Conservation (phyloP, 441 rosid species). For the Populus tomentosa region DNA sequence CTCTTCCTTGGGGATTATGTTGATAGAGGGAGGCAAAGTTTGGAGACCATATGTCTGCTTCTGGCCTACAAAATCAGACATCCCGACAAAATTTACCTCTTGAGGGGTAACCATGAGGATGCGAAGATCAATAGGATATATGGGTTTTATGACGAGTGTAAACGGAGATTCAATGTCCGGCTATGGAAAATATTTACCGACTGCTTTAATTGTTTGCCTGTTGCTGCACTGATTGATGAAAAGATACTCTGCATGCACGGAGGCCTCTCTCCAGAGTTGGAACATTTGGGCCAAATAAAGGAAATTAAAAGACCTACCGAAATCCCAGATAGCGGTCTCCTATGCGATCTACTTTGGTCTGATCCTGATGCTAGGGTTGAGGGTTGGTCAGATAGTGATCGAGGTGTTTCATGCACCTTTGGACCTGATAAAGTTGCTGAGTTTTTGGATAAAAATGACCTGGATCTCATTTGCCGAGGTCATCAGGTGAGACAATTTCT, state of each 20-base stretch:
- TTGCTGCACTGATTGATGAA: slow-evolving; percentile 83
- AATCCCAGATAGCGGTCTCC: slow-evolving; percentile 89
- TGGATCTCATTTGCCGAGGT: slow-evolving; percentile 93
- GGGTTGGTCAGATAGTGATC: slow-evolving; percentile 90
- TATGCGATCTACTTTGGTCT: slow-evolving; percentile 98
- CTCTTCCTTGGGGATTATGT: slow-evolving; percentile 96
- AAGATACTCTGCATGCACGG: slow-evolving; percentile 99
- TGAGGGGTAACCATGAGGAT: slow-evolving; percentile 99
- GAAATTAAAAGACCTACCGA: slow-evolving; percentile 82
- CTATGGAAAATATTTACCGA: slow-evolving; percentile 96
- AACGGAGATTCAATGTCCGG: slow-evolving; percentile 89
- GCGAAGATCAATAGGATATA: slow-evolving; percentile 93
- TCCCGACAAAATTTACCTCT: slow-evolving; percentile 60
- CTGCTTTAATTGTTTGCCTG: slow-evolving; percentile 92
- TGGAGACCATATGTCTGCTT: slow-evolving; percentile 95
- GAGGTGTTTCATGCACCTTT: slow-evolving; percentile 93
- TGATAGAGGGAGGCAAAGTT: slow-evolving; percentile 93
- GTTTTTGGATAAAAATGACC: slow-evolving; percentile 88
- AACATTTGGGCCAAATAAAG: slow-evolving; percentile 67
- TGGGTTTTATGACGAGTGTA: slow-evolving; percentile 97
- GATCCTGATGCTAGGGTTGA: slow-evolving; percentile 76
- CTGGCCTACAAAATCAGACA: slow-evolving; percentile 88
- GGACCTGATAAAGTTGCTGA: slow-evolving; percentile 79
- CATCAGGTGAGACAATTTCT: slow-evolving; percentile 69
- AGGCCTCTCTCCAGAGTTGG: slow-evolving; percentile 86